Base-by-base conservation (phyloP, 2,329 filamentous ascomycete genomes). In the Xylaria sp. region DNA sequence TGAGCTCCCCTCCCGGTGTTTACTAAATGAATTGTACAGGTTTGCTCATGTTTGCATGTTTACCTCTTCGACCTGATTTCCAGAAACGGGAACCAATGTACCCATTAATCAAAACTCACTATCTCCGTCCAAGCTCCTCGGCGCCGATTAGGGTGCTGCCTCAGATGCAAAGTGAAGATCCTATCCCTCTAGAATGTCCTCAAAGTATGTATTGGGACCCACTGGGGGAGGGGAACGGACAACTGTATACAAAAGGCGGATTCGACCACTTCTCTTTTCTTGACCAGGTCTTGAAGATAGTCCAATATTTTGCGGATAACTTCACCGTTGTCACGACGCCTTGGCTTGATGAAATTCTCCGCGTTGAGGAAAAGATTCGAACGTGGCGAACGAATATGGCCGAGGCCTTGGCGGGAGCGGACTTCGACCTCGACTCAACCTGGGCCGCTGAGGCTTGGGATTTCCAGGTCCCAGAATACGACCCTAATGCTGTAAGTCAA, bases 301-400 rank as follows among this genome's bases (percentile, higher is more conserved):
- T 67, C 23, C 17, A 15, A 2, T 3, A 26, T n/a, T 65, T 36
- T 15, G 23, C 28, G 15, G 17, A 17, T 5, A 36, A 2, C 13
- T 2, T 0, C 2, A 15, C 13, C 20, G 2, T 38, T n/a, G 4
- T 67, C 20, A 61, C 53, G 13, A 63, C 13, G 28, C 58, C 64
- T 6, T 71, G 69, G 69, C 23, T 71, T 1, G 1, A 40, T 3
- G 69, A 69, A 46, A 63, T 71, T 33, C 7, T 46, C 9, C 67
- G 67, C 3, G 48, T 67, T 20, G 69, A 69, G n/a, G 6, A 2
- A 1, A 26, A 20, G 0, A 33, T 71, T 31, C 66, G 66, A 6
- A 7, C 15, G 6, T 17, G 28, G n/a, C 23, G 23, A 33, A 1
- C 1, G 10, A 56, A 36, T 2, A 2, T 2, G 28, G 15, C 28